Percentiles rank a stretch among this genome's conserved stretches.
phyloP scores from a whole-genome alignment of 805 yeast genomes.

The Candida endomychidarum region DNA sequence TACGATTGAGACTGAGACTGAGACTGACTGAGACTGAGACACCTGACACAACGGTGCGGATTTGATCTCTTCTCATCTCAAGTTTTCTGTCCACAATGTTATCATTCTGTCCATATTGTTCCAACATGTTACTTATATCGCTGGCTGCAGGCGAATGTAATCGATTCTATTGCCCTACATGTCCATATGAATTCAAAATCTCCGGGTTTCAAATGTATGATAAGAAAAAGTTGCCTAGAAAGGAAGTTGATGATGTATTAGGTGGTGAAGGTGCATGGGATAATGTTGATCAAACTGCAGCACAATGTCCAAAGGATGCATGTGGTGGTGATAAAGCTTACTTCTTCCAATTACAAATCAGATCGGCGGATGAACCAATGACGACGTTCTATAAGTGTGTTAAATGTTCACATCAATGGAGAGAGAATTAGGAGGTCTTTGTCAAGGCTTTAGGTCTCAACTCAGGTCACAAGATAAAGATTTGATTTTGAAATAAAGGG shows the following conservation, averaged over 20 bases:
- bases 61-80: background rate
- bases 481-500: too few species aligned
- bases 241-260: slow-evolving; percentile 91
- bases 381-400: slow-evolving; percentile 96
- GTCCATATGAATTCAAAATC: slow-evolving; percentile 93
- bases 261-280: slow-evolving; percentile 99
- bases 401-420: slow-evolving; percentile 92
- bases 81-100: slow-evolving; percentile 52
- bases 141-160: slow-evolving; percentile 44
- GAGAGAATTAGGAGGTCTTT: slow-evolving; percentile 63
- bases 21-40: background rate
- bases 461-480: too few species aligned
- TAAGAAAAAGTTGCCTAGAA: slow-evolving; percentile 77
- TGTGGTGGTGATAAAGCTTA: slow-evolving; percentile 93
- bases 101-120: slow-evolving; percentile 92
- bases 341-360: slow-evolving; percentile 92
- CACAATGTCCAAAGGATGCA: slow-evolving; percentile 84
- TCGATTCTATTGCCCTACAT: slow-evolving; percentile 84
- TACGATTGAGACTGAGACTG: background rate
- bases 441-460: too few species aligned
- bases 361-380: slow-evolving; percentile 99
- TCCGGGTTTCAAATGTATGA: slow-evolving; percentile 82
- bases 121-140: slow-evolving; percentile 81
- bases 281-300: slow-evolving; percentile 92
- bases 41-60: too few species aligned